These are phyloP conservation scores for Hansfordia pulvinata DNA, from an alignment of 2,329 filamentous ascomycete species.

Conservation along the genomic window DNA sequence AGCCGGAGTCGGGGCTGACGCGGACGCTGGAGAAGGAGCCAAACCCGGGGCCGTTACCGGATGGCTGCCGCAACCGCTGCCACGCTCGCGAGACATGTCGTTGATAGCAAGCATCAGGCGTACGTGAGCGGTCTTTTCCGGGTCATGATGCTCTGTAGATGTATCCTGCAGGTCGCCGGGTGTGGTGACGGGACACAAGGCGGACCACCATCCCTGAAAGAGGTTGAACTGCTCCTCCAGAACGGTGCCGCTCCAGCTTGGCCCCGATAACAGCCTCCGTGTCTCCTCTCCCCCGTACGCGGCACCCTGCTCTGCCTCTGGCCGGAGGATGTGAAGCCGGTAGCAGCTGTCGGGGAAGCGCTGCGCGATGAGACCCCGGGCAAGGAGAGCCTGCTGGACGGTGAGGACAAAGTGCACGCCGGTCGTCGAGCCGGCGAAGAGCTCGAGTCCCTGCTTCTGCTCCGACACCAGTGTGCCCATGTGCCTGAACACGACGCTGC, in stretches of 20 bases:
- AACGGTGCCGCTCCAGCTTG: background rate
- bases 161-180: background rate
- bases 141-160: background rate
- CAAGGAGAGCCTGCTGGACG: constrained; percentile 1
- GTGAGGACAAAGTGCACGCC: constrained; percentile 3
- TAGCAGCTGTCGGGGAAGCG: constrained; percentile 3
- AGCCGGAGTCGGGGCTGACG: too few relatives aligned
- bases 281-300: background rate
- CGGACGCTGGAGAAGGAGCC: too few relatives aligned
- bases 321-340: background rate
- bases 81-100: too few relatives aligned
- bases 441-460: background rate
- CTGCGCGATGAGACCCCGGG: too few relatives aligned
- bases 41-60: too few relatives aligned
- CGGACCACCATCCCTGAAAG: constrained; percentile 1
- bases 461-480: constrained; percentile 2
- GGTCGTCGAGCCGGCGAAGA: constrained; percentile 3
- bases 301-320: too few relatives aligned
- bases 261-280: background rate
- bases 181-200: constrained; percentile 1
- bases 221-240: background rate
- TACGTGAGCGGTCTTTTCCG: background rate
- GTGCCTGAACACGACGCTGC: constrained; percentile 1
- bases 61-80: too few relatives aligned
- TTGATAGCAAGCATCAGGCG: too few relatives aligned